phyloP scores from a whole-genome alignment of 2,329 filamentous ascomycete species.

The Didymella keratinophila region DNA sequence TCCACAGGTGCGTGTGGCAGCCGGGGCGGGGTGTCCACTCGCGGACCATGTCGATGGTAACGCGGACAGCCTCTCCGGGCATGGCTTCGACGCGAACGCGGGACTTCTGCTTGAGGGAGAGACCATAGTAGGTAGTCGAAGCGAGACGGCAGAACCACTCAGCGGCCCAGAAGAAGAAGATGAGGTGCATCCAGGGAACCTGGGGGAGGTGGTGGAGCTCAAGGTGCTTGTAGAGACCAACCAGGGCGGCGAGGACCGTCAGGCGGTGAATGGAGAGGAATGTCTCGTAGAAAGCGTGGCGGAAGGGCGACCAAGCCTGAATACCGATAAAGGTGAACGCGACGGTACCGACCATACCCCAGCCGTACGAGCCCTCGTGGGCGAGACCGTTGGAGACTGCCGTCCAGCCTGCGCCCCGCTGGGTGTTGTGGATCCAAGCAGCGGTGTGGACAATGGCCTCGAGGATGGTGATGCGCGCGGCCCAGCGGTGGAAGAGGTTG shows the following conservation, averaged over 20 bases:
- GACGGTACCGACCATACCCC: conserved; percentile 66
- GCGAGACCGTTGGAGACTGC: conserved; percentile 64
- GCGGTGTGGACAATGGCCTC: conserved; percentile 75
- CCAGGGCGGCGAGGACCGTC: conserved; percentile 72
- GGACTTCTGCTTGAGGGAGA: conserved; percentile 60
- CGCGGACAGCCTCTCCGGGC: conserved; percentile 65
- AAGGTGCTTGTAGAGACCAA: conserved; percentile 81
- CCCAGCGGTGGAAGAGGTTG: conserved; percentile 87
- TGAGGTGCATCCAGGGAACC: conserved; percentile 75
- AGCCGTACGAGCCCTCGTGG: conserved; percentile 69
- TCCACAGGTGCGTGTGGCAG: conserved; percentile 67
- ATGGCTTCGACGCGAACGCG: conserved; percentile 65
- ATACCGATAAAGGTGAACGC: conserved; percentile 72
- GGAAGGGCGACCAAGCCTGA: conserved; percentile 77
- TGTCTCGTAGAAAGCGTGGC: conserved; percentile 96
- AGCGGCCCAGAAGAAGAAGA: conserved; percentile 77
- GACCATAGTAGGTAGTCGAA: conserved; percentile 63
- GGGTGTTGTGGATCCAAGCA: conserved; percentile 75
- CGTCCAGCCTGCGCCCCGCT: conserved; percentile 66
- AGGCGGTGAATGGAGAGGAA: conserved; percentile 89
- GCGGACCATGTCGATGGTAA: conserved; percentile 66
- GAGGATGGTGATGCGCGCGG: conserved; percentile 75
- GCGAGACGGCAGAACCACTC: conserved; percentile 64
- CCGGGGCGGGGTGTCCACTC: conserved; percentile 63
- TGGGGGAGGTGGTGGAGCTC: conserved; percentile 72